These are phyloP conservation scores for Aquilaria malaccensis DNA, from an alignment of 345 rosid genomes.

Conservation along the genomic window DNA sequence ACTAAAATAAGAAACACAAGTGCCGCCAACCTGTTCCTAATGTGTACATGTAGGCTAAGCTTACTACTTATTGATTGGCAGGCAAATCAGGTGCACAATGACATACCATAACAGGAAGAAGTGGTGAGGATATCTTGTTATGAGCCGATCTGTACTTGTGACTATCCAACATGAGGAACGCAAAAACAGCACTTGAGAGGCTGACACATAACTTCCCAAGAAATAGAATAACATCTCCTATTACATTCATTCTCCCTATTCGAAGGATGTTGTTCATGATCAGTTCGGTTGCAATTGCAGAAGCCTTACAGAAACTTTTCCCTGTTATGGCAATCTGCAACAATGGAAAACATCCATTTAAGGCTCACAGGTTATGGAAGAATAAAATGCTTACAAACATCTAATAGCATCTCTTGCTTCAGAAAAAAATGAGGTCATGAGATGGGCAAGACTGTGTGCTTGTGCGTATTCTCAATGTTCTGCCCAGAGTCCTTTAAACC, in stretches of 20 bases:
- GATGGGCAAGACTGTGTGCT: no score
- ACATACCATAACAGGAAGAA: slow-evolving; percentile 87
- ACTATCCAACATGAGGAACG: slow-evolving; percentile 88
- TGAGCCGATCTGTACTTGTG: slow-evolving; percentile 74
- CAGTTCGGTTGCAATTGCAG: slow-evolving; percentile 80
- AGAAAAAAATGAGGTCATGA: no score
- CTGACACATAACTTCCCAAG: slow-evolving; percentile 94
- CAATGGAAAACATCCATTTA: background rate
- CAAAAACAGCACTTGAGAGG: slow-evolving; percentile 77
- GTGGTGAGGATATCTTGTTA: slow-evolving; percentile 85
- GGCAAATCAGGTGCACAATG: background rate
- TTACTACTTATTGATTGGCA: background rate
- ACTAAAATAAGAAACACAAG: background rate
- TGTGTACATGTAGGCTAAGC: background rate
- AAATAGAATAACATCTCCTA: slow-evolving; percentile 85
- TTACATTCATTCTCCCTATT: slow-evolving; percentile 88
- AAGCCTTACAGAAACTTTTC: slow-evolving; percentile 81
- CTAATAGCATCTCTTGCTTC: no score
- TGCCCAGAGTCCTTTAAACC: no score
- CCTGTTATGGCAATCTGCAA: slow-evolving; percentile 90
- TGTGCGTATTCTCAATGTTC: no score
- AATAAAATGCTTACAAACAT: background rate
- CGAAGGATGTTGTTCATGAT: slow-evolving; percentile 80
- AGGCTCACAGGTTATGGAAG: background rate
- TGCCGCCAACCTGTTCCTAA: background rate